A percentile compares a stretch with the other conserved stretches of the same genome.
Evolutionary conservation across 305 asterid genomes (phyloP).

Genomic region (Fraxinus dipetala): DNA sequence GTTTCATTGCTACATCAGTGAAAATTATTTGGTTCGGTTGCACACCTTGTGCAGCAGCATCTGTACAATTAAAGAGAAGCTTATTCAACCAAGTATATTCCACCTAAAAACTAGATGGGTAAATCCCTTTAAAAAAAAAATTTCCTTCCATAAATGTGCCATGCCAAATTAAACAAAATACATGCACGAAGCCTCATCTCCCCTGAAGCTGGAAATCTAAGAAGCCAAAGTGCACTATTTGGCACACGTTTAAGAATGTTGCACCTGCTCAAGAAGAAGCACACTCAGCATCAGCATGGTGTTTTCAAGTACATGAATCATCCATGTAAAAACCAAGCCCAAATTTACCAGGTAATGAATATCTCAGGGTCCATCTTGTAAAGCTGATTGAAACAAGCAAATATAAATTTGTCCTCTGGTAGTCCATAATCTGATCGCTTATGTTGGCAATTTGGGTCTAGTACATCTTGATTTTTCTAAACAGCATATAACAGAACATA

Average conservation of each 20-base stretch:
- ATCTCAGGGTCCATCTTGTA: conserved; percentile 99
- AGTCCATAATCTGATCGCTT: conserved; percentile 91
- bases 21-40: conserved; percentile 85
- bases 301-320: conserved; percentile 5
- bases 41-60: conserved; percentile 95
- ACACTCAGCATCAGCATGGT: conserved; percentile 1
- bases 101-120: not conserved
- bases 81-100: conserved; percentile 6
- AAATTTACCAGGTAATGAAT: conserved; percentile 66
- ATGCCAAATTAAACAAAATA: conserved; percentile 34
- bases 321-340: not conserved
- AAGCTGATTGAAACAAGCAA: conserved; percentile 98
- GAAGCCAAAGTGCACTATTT: conserved; percentile 96
- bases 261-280: conserved; percentile 60
- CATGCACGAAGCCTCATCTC: conserved; percentile 89
- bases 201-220: conserved; percentile 96
- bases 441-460: conserved; percentile 71
- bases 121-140: not conserved
- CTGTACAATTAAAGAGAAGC: conserved; percentile 35
- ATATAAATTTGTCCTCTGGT: conserved; percentile 88
- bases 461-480: conserved; percentile 88
- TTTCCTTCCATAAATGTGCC: not conserved
- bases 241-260: conserved; percentile 96
- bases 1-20: conserved; percentile 97
- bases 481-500: conserved; percentile 16